phyloP scores from a whole-genome alignment of 108 stramenopile genomes.

The Cyclotella cryptica region DNA sequence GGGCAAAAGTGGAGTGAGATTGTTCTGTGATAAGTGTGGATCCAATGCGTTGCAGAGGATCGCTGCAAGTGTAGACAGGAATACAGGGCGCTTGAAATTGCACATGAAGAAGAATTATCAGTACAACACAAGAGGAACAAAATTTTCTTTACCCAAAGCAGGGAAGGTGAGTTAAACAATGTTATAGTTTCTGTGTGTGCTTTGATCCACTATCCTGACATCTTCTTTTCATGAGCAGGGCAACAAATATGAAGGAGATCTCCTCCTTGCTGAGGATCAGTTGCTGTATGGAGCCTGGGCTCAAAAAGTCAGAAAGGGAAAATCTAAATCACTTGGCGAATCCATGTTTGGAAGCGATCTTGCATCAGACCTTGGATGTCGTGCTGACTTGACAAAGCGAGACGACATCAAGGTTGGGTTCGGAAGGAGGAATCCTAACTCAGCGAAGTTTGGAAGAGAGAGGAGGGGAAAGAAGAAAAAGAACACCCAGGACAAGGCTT shows the following conservation, averaged over 20 bases:
- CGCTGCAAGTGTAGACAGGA: conserved; percentile 88
- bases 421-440: conserved; percentile 91
- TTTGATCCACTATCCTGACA: conserved; percentile 29
- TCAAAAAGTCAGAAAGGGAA: conserved; percentile 91
- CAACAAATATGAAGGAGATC: conserved; percentile 87
- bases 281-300: conserved; percentile 95
- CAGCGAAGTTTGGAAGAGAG: conserved; percentile 90
- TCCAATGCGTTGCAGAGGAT: conserved; percentile 87
- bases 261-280: conserved; percentile 97
- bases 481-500: conserved; percentile 75
- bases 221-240: conserved; percentile 50
- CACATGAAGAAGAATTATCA: conserved; percentile 87
- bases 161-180: conserved; percentile 68
- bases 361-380: conserved; percentile 85
- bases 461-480: conserved; percentile 95
- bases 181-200: conserved; percentile 1
- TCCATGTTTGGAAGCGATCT: conserved; percentile 92
- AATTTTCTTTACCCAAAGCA: conserved; percentile 93
- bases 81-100: conserved; percentile 85
- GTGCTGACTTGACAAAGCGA: conserved; percentile 62
- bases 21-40: conserved; percentile 97
- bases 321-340: conserved; percentile 59
- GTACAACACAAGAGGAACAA: conserved; percentile 90
- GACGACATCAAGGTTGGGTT: conserved; percentile 88
- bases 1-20: conserved; percentile 49